Base-by-base conservation (phyloP, 1,284 basidiomycete genomes). In the Malassezia slooffiae region DNA sequence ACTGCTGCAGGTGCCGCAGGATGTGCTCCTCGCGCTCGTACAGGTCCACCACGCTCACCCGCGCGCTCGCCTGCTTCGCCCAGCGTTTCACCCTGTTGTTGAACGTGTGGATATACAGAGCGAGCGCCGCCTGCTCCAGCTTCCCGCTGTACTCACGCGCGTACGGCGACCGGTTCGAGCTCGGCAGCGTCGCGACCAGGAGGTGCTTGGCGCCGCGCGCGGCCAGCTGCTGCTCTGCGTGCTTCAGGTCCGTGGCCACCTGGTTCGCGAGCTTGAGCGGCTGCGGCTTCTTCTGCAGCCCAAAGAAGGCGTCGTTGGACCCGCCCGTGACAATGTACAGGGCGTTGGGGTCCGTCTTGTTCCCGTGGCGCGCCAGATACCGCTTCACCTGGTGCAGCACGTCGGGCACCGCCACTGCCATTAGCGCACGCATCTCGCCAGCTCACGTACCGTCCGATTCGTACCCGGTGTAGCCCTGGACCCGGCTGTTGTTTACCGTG, bases 241-340 rank as follows among this genome's bases (percentile, higher is more conserved):
- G 16, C 21, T 30, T 24, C 19, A 50, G 26, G 15, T 31, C 26
- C 1, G 22, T 15, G 11, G 37, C 42, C 16, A 12, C 37, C 20
- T 40, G 13, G 12, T 26, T n/a, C 12, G 34, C 33, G 16, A 38
- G 30, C 13, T 26, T 21, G 12, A 27, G 15, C 5, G 23, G 5
- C 23, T 37, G 13, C 5, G 21, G 31, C 16, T 17, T 33, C 33
- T 34, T 21, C 19, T 26, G 6, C 15, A 42, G 21, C 16, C 34
- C 46, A 31, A 46, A 42, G 28, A 36, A 51, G 12, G 36, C 33
- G 34, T 54, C 54, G 39, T 50, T 54, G 10, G 43, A 41, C 32
- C 48, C 54, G 19, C 47, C 52, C 11, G 33, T 30, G 6, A 58
- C 32, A 22, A 58, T 33, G 43, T 41, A 55, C 10, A 54, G 36